Base-by-base conservation (phyloP, 805 yeast species). In the Metschnikowia vanudenii region DNA sequence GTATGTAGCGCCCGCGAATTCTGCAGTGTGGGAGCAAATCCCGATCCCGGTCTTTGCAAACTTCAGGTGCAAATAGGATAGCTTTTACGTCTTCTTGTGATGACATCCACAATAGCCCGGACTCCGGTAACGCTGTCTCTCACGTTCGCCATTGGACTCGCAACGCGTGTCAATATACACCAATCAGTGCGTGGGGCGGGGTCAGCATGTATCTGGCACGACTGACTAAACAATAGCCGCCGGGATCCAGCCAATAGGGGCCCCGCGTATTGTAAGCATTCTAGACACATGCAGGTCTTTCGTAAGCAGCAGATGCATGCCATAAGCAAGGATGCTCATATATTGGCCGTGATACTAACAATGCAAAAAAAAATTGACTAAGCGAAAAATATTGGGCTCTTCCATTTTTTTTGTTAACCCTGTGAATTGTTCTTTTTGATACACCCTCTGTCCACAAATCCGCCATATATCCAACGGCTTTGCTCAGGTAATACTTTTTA, bases 231-330 rank as follows among this genome's bases (percentile, higher is more conserved):
- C 22, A 17, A 17, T 16, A 11, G 20, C 13, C 19, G 22, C 36
- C 17, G 22, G 13, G 37, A 13, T 17, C 18, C 37, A 44, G 43
- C 47, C 47, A 44, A 44, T 44, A 14, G n/a, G 18, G 18, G 19
- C 13, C 28, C 7, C 40, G 47, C 40, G 36, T 34, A 44, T 28
- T 44, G 47, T 44, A 39, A 44, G 47, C 47, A 39, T 19, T 32
- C 24, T 14, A 13, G 13, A 10, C 31, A 18, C 32, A 35, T 44
- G 47, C 47, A 39, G 47, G 39, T 22, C 18, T 18, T 5, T 5
- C 17, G 3, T 11, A 14, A 30, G 33, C 17, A 20, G 6, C 18
- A 11, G 31, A 14, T 29, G 45, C 45, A 37, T 10, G 5, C 31
- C 22, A 12, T 10, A 7, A 30, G 32, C 26, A 32, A 29, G 29